Evolutionary conservation across 2,329 filamentous ascomycete genomes (phyloP).

Genomic region (Trichoderma sp.): DNA sequence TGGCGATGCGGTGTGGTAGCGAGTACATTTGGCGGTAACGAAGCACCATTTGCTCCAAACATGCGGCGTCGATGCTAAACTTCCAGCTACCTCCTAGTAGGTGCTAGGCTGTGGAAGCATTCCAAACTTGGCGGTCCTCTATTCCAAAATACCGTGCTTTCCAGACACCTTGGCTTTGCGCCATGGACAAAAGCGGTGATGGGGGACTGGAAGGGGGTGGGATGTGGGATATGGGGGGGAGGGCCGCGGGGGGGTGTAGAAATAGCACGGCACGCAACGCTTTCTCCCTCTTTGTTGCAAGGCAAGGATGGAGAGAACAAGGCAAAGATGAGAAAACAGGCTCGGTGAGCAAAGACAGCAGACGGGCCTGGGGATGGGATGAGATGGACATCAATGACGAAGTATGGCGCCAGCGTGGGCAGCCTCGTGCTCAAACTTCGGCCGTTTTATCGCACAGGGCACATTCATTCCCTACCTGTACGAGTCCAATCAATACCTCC

Average conservation of each 20-base stretch:
- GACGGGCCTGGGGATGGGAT: neutral
- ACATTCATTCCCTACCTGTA: neutral
- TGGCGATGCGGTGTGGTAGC: neutral
- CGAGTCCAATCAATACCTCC: too few species aligned
- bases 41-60: neutral
- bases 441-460: neutral
- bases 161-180: neutral
- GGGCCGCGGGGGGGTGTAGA: neutral
- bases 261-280: neutral
- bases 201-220: neutral
- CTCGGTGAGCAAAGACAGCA: conserved; percentile 11
- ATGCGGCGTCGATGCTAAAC: neutral
- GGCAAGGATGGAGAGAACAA: neutral
- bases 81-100: neutral
- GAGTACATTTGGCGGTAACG: neutral
- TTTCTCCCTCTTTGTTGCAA: neutral
- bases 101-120: neutral
- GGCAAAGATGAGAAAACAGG: neutral
- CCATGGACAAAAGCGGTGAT: neutral
- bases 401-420: neutral
- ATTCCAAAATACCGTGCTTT: neutral
- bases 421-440: neutral
- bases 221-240: neutral
- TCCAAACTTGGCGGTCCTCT: neutral
- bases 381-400: neutral